phyloP scores from a whole-genome alignment of 139 green algal species.

The Micractinium conductrix region DNA sequence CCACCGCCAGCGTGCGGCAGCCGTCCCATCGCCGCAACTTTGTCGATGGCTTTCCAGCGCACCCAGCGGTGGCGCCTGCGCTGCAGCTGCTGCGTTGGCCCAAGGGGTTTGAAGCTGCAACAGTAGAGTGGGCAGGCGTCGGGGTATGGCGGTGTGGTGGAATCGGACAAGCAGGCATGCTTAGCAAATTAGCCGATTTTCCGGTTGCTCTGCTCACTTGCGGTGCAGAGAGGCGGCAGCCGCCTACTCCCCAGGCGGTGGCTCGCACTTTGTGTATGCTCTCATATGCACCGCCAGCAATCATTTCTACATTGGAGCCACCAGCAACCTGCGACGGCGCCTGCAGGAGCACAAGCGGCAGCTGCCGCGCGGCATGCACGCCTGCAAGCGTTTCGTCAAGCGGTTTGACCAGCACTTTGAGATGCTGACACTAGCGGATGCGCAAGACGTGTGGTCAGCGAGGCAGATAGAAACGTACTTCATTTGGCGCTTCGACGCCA shows the following conservation, averaged over 20 bases:
- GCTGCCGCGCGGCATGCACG: neutral
- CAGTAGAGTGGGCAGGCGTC: neutral
- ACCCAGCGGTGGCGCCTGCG: neutral
- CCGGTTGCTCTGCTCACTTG: neutral
- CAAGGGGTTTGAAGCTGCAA: neutral
- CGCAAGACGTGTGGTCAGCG: neutral
- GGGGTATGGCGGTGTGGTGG: no score
- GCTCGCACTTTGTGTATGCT: neutral
- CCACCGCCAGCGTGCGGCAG: neutral
- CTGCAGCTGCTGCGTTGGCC: neutral
- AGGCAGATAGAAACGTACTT: neutral
- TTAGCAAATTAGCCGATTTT: no score
- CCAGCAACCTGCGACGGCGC: neutral
- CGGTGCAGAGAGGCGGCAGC: neutral
- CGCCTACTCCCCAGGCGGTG: neutral
- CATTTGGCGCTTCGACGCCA: neutral
- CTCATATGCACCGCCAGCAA: neutral
- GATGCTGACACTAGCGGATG: neutral
- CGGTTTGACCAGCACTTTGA: neutral
- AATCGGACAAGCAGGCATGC: no score
- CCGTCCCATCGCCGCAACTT: neutral
- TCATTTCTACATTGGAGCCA: neutral
- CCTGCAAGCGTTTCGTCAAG: neutral
- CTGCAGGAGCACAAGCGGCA: neutral
- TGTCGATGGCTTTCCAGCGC: neutral